phyloP scores from a whole-genome alignment of 73 alveolate genomes.

The Diophrys appendiculata region DNA sequence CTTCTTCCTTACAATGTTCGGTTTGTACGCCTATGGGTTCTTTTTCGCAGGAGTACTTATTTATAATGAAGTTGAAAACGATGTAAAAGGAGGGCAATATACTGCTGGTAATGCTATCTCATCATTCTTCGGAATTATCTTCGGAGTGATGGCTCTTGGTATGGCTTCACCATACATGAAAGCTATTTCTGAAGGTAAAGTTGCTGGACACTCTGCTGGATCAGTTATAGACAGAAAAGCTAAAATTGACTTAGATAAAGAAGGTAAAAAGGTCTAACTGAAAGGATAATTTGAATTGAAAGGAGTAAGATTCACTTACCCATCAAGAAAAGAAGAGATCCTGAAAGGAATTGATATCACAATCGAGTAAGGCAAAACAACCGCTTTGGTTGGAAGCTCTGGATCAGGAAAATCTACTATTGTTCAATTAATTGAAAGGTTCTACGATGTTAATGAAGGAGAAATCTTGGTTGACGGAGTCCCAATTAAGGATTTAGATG shows the following conservation, averaged over 20 bases:
- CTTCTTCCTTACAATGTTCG: slow-evolving; percentile 14
- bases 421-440: slow-evolving; percentile 84
- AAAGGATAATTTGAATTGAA: slow-evolving; percentile 58
- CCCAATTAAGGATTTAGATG: slow-evolving; percentile 60
- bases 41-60: slow-evolving; percentile 35
- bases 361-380: slow-evolving; percentile 77
- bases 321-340: slow-evolving; percentile 64
- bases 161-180: slow-evolving; percentile 62
- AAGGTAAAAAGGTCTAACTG: slow-evolving; percentile 7
- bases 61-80: slow-evolving; percentile 15
- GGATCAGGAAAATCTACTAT: slow-evolving; percentile 96
- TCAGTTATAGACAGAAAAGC: slow-evolving; percentile 69
- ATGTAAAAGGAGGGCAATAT: slow-evolving; percentile 34
- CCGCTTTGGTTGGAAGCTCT: slow-evolving; percentile 88
- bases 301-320: slow-evolving; percentile 69
- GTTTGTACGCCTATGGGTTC: slow-evolving; percentile 30
- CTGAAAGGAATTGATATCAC: slow-evolving; percentile 49
- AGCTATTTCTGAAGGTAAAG: slow-evolving; percentile 70
- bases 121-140: slow-evolving; percentile 64
- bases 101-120: slow-evolving; percentile 69
- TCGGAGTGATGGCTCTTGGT: slow-evolving; percentile 76
- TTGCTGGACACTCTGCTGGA: slow-evolving; percentile 66
- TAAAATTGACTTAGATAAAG: slow-evolving; percentile 32
- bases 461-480: slow-evolving; percentile 73
- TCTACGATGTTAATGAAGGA: slow-evolving; percentile 88